These are phyloP conservation scores for Secale cereale DNA, from an alignment of 176 grass and related monocot species.

Conservation along the genomic window DNA sequence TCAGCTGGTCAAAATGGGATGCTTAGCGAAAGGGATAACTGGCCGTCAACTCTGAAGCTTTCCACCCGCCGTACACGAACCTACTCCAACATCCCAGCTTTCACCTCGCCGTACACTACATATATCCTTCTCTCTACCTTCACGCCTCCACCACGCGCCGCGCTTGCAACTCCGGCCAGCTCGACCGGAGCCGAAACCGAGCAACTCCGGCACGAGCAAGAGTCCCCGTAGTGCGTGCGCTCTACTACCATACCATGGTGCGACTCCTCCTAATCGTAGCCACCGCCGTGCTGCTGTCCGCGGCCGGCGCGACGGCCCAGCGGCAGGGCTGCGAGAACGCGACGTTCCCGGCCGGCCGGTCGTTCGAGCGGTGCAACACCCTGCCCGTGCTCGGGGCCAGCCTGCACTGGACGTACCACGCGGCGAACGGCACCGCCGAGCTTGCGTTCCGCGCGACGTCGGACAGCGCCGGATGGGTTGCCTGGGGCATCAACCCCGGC, in stretches of 20 bases:
- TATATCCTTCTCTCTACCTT: not conserved
- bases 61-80: not conserved
- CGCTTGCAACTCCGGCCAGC: not conserved
- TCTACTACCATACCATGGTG: constrained; percentile 10
- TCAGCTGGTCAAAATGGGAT: not conserved
- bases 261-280: not conserved
- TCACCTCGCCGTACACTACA: not conserved
- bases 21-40: not conserved
- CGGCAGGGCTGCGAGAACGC: constrained; percentile 22
- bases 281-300: not conserved
- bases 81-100: not conserved
- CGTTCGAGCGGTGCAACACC: constrained; percentile 44
- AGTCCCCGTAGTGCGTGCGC: not conserved
- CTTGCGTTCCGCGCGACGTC: constrained; percentile 64
- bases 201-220: too few relatives aligned
- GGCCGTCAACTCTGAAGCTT: not conserved
- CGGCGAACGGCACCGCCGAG: constrained; percentile 43
- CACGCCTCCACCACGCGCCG: not conserved
- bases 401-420: constrained; percentile 81
- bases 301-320: not conserved
- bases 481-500: constrained; percentile 79
- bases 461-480: constrained; percentile 43
- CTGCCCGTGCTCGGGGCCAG: constrained; percentile 52
- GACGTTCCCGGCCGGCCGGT: constrained; percentile 40
- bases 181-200: not conserved